Evolutionary conservation across 2,329 filamentous ascomycete genomes (phyloP).

Genomic region (Phialemoniopsis sp.): DNA sequence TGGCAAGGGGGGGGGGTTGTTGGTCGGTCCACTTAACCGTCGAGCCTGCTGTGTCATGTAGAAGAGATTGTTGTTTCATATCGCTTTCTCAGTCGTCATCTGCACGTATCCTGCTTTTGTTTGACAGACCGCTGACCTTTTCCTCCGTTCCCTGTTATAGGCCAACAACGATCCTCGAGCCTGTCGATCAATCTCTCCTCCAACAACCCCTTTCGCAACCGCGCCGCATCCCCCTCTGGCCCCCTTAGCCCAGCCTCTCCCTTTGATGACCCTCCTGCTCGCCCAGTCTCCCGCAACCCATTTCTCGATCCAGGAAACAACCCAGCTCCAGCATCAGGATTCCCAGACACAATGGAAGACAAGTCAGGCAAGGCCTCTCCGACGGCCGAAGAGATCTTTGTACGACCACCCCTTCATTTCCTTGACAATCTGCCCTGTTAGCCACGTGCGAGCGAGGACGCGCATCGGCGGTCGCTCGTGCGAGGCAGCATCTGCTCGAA

Average conservation of each 20-base stretch:
- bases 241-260: conserved; percentile 43
- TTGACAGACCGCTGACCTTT: conserved; percentile 10
- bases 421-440: too few species aligned
- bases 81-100: conserved; percentile 32
- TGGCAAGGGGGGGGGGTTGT: conserved; percentile 1
- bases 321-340: conserved; percentile 21
- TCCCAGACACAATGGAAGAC: conserved; percentile 44
- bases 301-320: conserved; percentile 58
- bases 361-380: conserved; percentile 42
- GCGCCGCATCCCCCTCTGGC: conserved; percentile 55
- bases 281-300: conserved; percentile 69
- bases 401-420: conserved; percentile 46
- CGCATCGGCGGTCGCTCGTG: not conserved
- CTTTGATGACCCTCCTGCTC: conserved; percentile 54
- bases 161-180: conserved; percentile 45
- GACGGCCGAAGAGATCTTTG: conserved; percentile 70
- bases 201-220: conserved; percentile 79
- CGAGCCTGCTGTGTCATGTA: conserved; percentile 38
- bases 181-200: conserved; percentile 68
- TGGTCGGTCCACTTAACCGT: conserved; percentile 30
- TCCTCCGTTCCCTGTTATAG: conserved; percentile 25
- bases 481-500: conserved; percentile 2
- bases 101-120: conserved; percentile 26
- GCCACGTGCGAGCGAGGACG: conserved; percentile 5
- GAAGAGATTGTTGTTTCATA: conserved; percentile 42